Percentiles rank a stretch among this genome's conserved stretches.
Evolutionary conservation across 129 eudicot species (phyloP).

Genomic region (Sambucus nigra): DNA sequence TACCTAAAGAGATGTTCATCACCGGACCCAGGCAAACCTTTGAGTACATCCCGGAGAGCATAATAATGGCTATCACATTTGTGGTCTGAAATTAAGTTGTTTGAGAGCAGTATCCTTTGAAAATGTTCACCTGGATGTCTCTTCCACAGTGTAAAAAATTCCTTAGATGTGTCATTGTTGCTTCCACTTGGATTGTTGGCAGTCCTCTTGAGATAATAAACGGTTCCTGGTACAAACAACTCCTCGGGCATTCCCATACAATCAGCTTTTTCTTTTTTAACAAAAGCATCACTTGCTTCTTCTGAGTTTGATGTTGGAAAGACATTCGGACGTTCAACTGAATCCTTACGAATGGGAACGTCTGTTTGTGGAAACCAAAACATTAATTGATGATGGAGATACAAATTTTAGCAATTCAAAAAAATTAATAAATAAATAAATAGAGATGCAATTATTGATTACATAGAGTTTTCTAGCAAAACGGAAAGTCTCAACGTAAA

Average conservation of each 20-base stretch:
- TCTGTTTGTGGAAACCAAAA: too few relatives aligned
- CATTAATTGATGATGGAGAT: too few relatives aligned
- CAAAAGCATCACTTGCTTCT: slow-evolving; percentile 13
- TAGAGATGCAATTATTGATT: too few relatives aligned
- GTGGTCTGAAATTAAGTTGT: slow-evolving; percentile 72
- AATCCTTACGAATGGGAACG: slow-evolving; percentile 37
- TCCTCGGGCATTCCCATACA: slow-evolving; percentile 32
- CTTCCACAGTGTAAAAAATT: slow-evolving; percentile 63
- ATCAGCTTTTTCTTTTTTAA: slow-evolving; percentile 20
- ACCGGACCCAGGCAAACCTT: slow-evolving; percentile 50
- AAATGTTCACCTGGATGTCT: slow-evolving; percentile 75
- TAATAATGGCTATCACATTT: slow-evolving; percentile 81
- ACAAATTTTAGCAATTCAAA: too few relatives aligned
- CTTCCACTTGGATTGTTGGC: slow-evolving; percentile 20
- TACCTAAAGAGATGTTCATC: slow-evolving; percentile 15
- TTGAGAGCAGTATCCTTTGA: slow-evolving; percentile 58
- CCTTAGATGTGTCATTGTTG: slow-evolving; percentile 13
- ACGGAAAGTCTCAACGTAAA: too few relatives aligned
- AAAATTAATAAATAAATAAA: too few relatives aligned
- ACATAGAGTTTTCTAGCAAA: too few relatives aligned
- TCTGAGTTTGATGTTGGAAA: slow-evolving; percentile 19
- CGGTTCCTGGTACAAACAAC: slow-evolving; percentile 72
- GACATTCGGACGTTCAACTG: slow-evolving; percentile 13
- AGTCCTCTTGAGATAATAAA: slow-evolving; percentile 69
- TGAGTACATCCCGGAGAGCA: slow-evolving; percentile 82